Conservation (phyloP, 202 grass and related monocot genomes). For the Musa balbisiana region DNA sequence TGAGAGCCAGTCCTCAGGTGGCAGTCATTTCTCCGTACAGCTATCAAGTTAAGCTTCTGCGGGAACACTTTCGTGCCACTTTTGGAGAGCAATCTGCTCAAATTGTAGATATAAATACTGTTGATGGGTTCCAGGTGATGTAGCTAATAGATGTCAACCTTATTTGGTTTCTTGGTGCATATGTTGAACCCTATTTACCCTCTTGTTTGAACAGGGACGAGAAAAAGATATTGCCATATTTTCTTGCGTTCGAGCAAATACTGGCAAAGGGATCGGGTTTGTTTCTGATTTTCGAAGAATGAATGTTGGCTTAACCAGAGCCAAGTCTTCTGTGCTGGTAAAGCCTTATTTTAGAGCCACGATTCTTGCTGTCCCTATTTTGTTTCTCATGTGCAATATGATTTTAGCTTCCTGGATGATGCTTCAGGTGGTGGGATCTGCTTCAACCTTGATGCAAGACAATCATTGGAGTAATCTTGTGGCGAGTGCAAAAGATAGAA, state of each 20-base stretch:
- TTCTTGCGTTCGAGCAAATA: slow-evolving; percentile 85
- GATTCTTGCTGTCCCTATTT: neutral
- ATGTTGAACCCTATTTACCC: neutral
- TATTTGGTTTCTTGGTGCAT: neutral
- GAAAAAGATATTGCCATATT: slow-evolving; percentile 93
- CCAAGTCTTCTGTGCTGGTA: slow-evolving; percentile 80
- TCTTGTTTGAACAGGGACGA: slow-evolving; percentile 41
- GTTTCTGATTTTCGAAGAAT: slow-evolving; percentile 89
- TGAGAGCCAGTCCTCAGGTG: slow-evolving; percentile 62
- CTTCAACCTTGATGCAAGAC: slow-evolving; percentile 77
- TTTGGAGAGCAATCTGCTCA: slow-evolving; percentile 82
- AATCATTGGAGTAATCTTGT: slow-evolving; percentile 87
- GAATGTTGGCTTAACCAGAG: slow-evolving; percentile 97
- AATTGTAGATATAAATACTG: slow-evolving; percentile 85
- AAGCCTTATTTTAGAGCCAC: slow-evolving; percentile 9
- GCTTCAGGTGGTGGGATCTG: slow-evolving; percentile 73
- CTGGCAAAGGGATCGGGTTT: slow-evolving; percentile 81
- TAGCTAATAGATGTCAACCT: slow-evolving; percentile 6
- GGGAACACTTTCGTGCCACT: slow-evolving; percentile 55
- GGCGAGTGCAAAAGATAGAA: slow-evolving; percentile 67
- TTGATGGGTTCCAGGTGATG: slow-evolving; percentile 92
- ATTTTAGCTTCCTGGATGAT: neutral
- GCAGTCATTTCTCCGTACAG: slow-evolving; percentile 88
- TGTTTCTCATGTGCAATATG: neutral
- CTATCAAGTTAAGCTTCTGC: slow-evolving; percentile 67